Base-by-base conservation (phyloP, 352 stramenopile species). In the Halophytophthora batemanensis region DNA sequence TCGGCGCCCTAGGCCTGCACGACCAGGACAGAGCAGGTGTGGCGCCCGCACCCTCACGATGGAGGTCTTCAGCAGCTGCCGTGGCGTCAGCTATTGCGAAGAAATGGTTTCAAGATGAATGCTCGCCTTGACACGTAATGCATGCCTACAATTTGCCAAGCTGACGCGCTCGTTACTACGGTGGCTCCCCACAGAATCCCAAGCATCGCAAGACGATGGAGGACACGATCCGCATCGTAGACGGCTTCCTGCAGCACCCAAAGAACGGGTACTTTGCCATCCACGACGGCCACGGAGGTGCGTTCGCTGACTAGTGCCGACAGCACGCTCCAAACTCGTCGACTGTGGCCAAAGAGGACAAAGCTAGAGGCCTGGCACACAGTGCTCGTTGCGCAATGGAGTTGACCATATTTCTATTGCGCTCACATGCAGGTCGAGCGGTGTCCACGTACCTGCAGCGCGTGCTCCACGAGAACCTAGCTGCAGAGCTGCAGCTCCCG, bases 161-260 rank as follows among this genome's bases (percentile, higher is more conserved):
- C 29, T 38, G 22, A 18, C 36, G 31, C 25, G 2, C 19, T 23
- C 23, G 22, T 60, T 37, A 28, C 8, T 53, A 14, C 29, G 5
- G 12, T 6, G 17, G 25, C 22, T 23, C 25, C 34, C 17, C 49
- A 21, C 45, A 93, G 82, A 93, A 93, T 53, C 78, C 78, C 2
- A 59, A 71, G 53, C 61, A 78, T 38, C 70, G 82, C 34, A 86
- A 90, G 59, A 90, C 80, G 19, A 93, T 93, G 82, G 82, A 93
- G 51, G 82, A 93, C 68, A 82, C 77, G 14, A 61, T 83, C 50
- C 68, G 77, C 18, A 77, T 91, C 22, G 74, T 91, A 13, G 82
- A 93, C 50, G 74, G 74, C 35, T 90, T 85, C 51, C 53, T 85
- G 22, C 50, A 68, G 12, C 56, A 73, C 39, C 59, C 57, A 6